Evolutionary conservation across 352 stramenopile genomes (phyloP).

Genomic region (Pythium angustatum): DNA sequence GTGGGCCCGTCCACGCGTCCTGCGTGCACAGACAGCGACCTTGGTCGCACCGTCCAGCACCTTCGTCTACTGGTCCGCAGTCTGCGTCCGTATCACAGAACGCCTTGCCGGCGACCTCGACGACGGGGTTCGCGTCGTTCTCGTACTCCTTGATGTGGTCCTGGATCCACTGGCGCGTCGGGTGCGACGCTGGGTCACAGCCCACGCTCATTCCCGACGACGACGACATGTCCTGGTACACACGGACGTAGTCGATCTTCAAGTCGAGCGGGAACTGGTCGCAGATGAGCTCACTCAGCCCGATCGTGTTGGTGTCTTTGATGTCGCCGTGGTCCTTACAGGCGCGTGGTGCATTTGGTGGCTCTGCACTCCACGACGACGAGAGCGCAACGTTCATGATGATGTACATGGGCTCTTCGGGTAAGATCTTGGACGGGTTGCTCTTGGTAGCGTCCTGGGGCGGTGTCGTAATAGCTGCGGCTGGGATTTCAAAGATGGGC

Average conservation of each 20-base stretch:
- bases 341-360: slow-evolving; percentile 41
- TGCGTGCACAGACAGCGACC: slow-evolving; percentile 1
- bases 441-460: slow-evolving; percentile 40
- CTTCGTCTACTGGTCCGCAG: slow-evolving; percentile 35
- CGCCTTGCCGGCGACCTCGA: slow-evolving; percentile 42
- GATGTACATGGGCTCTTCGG: slow-evolving; percentile 67
- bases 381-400: slow-evolving; percentile 67
- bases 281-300: slow-evolving; percentile 34
- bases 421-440: slow-evolving; percentile 58
- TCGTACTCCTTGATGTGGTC: slow-evolving; percentile 27
- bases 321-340: slow-evolving; percentile 39
- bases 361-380: slow-evolving; percentile 42
- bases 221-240: slow-evolving; percentile 62
- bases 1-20: not conserved
- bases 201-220: slow-evolving; percentile 23
- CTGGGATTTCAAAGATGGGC: slow-evolving; percentile 63
- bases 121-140: slow-evolving; percentile 19
- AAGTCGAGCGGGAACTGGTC: slow-evolving; percentile 61
- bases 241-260: slow-evolving; percentile 74
- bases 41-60: not conserved
- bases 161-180: slow-evolving; percentile 29
- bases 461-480: slow-evolving; percentile 41
- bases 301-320: slow-evolving; percentile 14
- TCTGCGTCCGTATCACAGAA: slow-evolving; percentile 56
- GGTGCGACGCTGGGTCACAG: slow-evolving; percentile 28